Evolutionary conservation across 139 green algal species (phyloP).

Genomic region (Auxenochlorella pyrenoidosa): DNA sequence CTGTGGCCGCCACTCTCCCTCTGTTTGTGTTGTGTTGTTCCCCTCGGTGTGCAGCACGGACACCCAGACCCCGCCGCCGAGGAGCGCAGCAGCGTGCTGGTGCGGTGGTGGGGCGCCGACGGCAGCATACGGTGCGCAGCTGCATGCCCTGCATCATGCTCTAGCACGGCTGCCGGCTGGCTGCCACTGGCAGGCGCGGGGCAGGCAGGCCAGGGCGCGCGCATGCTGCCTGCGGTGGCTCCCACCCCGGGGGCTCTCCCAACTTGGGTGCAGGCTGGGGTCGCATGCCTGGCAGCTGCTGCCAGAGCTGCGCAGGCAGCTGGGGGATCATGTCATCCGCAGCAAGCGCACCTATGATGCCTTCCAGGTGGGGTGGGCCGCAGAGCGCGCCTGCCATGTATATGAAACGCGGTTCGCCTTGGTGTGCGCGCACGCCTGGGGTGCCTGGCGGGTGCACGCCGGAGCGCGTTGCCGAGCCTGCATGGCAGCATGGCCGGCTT

Average conservation of each 20-base stretch:
- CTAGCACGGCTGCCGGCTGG: no score
- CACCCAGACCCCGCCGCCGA: neutral
- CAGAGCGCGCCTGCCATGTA: no score
- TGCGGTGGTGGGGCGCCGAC: conserved; percentile 15
- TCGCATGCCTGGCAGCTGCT: conserved; percentile 27
- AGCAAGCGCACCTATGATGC: conserved; percentile 39
- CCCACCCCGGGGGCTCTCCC: no score
- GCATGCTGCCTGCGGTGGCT: no score
- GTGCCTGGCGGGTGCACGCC: neutral
- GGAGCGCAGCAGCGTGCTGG: conserved; percentile 25
- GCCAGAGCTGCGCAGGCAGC: conserved; percentile 9
- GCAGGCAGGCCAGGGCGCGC: neutral
- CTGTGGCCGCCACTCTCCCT: neutral
- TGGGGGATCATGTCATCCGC: neutral
- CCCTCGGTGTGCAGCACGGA: conserved; percentile 7
- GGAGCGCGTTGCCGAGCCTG: no score
- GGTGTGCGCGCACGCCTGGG: neutral
- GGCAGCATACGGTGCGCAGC: conserved; percentile 20
- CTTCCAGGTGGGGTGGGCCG: neutral
- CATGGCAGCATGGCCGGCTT: no score
- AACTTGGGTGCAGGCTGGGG: conserved; percentile 2
- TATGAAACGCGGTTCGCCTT: no score
- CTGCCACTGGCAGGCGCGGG: neutral
- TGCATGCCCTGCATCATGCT: no score
- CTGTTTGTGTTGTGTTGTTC: no score